Conservation (phyloP, 768 basidiomycete species). For the Pilatotrama ljubarskyi region DNA sequence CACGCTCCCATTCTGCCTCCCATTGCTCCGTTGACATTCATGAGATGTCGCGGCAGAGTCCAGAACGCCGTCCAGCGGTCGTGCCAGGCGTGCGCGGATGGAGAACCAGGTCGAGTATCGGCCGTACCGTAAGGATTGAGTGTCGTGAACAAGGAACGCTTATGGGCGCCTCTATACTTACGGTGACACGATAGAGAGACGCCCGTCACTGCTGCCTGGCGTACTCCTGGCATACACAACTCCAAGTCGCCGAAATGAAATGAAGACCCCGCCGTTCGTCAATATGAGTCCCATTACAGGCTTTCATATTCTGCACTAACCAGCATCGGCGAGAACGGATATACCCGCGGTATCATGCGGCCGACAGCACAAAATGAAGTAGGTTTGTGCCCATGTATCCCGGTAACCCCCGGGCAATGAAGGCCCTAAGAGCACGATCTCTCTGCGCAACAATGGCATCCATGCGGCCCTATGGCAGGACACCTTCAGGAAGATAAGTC, state of each 20-base stretch:
- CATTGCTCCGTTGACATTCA: conserved; percentile 40
- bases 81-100: conserved; percentile 11
- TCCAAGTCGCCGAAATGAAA: background rate
- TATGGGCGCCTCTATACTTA: conserved; percentile 1
- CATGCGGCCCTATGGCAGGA: no score
- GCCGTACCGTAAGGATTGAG: background rate
- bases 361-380: no score
- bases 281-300: no score
- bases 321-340: no score
- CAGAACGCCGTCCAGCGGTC: conserved; percentile 19
- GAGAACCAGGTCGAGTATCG: background rate
- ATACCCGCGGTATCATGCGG: no score
- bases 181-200: conserved; percentile 1
- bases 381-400: no score
- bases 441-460: no score
- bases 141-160: background rate
- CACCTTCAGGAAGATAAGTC: no score
- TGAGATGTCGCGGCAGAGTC: conserved; percentile 12
- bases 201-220: background rate
- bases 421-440: no score
- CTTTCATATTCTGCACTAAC: no score
- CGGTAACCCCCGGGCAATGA: no score
- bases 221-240: background rate
- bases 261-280: no score
- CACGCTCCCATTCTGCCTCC: conserved; percentile 65